Percentiles rank a stretch among this genome's conserved stretches.
Conservation (phyloP, 768 basidiomycete species). For the Imleria badia region DNA sequence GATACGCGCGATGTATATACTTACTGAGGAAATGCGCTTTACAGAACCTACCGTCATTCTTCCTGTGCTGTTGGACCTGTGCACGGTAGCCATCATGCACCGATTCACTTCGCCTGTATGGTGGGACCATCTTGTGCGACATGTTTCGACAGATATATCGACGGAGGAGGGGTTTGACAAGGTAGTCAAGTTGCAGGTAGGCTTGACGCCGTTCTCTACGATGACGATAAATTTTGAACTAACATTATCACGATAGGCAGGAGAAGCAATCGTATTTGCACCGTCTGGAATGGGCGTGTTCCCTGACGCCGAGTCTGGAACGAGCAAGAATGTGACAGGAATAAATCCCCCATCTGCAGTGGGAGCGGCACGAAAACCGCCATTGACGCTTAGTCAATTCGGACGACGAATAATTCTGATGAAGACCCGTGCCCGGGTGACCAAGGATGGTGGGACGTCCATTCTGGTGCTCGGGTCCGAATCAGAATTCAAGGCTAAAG, state of each 20-base stretch:
- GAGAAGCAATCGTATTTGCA: constrained; percentile 63
- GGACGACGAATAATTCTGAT: constrained; percentile 57
- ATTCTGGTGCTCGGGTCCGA: constrained; percentile 35
- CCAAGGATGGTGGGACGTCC: constrained; percentile 60
- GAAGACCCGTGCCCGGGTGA: constrained; percentile 58
- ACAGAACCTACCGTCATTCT: constrained; percentile 70
- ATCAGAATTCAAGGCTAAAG: background rate
- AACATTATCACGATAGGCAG: constrained; percentile 44
- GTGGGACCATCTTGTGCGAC: constrained; percentile 63
- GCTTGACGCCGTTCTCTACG: background rate
- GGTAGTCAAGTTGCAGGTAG: constrained; percentile 59
- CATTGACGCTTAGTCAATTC: constrained; percentile 39
- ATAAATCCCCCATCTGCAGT: background rate
- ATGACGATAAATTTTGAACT: background rate
- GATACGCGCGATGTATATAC: background rate
- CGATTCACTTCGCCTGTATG: constrained; percentile 70
- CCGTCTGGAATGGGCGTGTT: constrained; percentile 54
- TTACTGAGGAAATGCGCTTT: background rate
- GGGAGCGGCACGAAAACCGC: background rate
- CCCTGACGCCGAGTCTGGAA: constrained; percentile 10
- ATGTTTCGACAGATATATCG: constrained; percentile 59
- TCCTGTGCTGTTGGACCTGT: constrained; percentile 60
- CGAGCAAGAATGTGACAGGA: background rate
- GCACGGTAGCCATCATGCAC: constrained; percentile 59
- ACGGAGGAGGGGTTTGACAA: constrained; percentile 56